Conservation (phyloP, 2,329 filamentous ascomycete species). For the Apiospora hydei region DNA sequence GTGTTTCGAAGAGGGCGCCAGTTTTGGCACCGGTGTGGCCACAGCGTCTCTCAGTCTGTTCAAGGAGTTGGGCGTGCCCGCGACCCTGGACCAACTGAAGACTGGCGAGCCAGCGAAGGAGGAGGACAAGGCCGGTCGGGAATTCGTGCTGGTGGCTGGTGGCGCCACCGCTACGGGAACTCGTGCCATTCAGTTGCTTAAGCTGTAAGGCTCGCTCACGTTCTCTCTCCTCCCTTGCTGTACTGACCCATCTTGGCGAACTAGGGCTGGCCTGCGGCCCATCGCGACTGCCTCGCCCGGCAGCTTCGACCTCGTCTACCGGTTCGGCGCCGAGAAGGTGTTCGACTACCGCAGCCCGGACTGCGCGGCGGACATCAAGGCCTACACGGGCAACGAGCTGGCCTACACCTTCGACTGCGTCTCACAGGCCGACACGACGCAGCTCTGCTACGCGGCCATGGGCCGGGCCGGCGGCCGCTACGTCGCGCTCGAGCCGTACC, state of each 20-base stretch:
- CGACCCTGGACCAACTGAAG: constrained; percentile 17
- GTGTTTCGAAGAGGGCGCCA: constrained; percentile 27
- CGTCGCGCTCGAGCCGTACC: constrained; percentile 29
- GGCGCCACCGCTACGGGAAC: constrained; percentile 19
- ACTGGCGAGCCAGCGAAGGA: constrained; percentile 22
- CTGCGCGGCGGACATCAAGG: constrained; percentile 53
- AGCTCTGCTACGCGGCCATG: constrained; percentile 50
- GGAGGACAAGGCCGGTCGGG: neutral
- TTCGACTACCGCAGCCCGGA: constrained; percentile 59
- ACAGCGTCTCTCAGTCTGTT: constrained; percentile 31
- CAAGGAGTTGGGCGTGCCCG: constrained; percentile 28
- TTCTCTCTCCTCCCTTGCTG: no score
- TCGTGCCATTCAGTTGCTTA: constrained; percentile 22
- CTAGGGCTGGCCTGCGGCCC: neutral
- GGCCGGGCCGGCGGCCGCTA: constrained; percentile 33
- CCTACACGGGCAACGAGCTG: constrained; percentile 51
- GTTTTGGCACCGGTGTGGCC: constrained; percentile 25
- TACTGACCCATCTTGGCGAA: no score
- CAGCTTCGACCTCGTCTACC: constrained; percentile 56
- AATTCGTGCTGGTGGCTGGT: constrained; percentile 25
- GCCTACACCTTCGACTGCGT: constrained; percentile 58
- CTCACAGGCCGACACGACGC: constrained; percentile 44
- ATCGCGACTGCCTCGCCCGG: constrained; percentile 44
- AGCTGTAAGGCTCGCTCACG: neutral
- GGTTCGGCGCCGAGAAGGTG: constrained; percentile 53